Base-by-base conservation (phyloP, 768 basidiomycete genomes). In the Trametes meyenii region DNA sequence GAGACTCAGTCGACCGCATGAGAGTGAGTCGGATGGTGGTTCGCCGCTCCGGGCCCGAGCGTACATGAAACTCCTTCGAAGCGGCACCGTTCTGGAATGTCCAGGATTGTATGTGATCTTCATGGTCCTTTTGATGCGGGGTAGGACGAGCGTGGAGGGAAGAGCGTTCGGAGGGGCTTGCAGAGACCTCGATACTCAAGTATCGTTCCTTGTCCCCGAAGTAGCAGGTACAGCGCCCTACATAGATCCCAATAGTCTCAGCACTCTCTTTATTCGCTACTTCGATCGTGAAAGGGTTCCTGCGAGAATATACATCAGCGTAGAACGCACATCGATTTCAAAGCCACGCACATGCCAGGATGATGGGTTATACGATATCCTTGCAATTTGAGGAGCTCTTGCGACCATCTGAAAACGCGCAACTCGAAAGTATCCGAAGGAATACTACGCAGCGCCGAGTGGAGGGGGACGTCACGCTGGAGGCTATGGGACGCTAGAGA, bases 71-170 rank as follows among this genome's bases (percentile, higher is more conserved):
- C 26, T 62, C 55, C 39, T 57, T 51, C 14, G 56, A 48, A 1
- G 61, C 61, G 0, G 57, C 23, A 0, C 55, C 61, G 46, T 57
- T 38, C 26, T 44, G 29, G 19, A 62, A 62, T 13, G 61, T 44
- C 61, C 61, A 62, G 1, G 61, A 62, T 13, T 46, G 56, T 19
- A 62, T 29, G 39, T 62, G 61, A 13, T 40, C 19, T 19, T 57
- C 51, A 26, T 62, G 40, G 14, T 62, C 26, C 5, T 40, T 10
- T n/a, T 50, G n/a, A n/a, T 58, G 39, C n/a, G 35, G 56, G 7
- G 50, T 23, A 21, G 43, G 29, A 13, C 35, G 33, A 7, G 24
- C 16, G 24, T 16, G 19, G 17, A 5, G 17, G 11, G 11, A 17
- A 39, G 42, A 44, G 26, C 40, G n/a, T 2, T 45, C 13, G 29